phyloP scores from a whole-genome alignment of 495 filamentous ascomycete genomes.

The Penicillium bialowiezense region DNA sequence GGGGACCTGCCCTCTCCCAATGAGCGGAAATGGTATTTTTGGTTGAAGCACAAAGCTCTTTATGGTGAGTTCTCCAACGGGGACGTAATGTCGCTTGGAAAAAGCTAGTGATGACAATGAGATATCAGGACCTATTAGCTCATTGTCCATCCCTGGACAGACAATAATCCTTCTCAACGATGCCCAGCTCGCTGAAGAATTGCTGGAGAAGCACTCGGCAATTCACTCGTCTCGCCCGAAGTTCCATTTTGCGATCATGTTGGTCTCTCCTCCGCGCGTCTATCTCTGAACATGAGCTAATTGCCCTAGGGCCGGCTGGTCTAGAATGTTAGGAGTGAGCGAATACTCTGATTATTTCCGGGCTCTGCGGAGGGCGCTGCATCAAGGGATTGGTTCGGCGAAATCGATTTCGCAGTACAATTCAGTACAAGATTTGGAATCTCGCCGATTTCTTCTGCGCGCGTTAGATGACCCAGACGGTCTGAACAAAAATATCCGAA shows the following conservation, averaged over 20 bases:
- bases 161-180: slow-evolving; percentile 49
- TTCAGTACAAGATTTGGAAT: slow-evolving; percentile 37
- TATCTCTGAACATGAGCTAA: too few relatives aligned
- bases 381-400: slow-evolving; percentile 24
- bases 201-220: slow-evolving; percentile 41
- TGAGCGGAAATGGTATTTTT: slow-evolving; percentile 14
- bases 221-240: slow-evolving; percentile 41
- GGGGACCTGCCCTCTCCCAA: slow-evolving; percentile 10
- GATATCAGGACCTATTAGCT: slow-evolving; percentile 42
- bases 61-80: slow-evolving; percentile 7
- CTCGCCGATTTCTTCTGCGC: slow-evolving; percentile 40
- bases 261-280: too few relatives aligned
- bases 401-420: slow-evolving; percentile 30
- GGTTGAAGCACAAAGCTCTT: slow-evolving; percentile 13
- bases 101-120: not conserved
- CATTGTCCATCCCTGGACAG: slow-evolving; percentile 44
- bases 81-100: not conserved
- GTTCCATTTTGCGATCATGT: slow-evolving; percentile 32
- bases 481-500: slow-evolving; percentile 38
- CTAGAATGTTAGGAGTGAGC: slow-evolving; percentile 33
- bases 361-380: slow-evolving; percentile 38
- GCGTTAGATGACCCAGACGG: slow-evolving; percentile 34
- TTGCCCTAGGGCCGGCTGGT: too few relatives aligned
- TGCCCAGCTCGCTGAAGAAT: slow-evolving; percentile 31
- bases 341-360: slow-evolving; percentile 37